These are phyloP conservation scores for Russula sp. DNA, from an alignment of 768 basidiomycete species.

Conservation along the genomic window DNA sequence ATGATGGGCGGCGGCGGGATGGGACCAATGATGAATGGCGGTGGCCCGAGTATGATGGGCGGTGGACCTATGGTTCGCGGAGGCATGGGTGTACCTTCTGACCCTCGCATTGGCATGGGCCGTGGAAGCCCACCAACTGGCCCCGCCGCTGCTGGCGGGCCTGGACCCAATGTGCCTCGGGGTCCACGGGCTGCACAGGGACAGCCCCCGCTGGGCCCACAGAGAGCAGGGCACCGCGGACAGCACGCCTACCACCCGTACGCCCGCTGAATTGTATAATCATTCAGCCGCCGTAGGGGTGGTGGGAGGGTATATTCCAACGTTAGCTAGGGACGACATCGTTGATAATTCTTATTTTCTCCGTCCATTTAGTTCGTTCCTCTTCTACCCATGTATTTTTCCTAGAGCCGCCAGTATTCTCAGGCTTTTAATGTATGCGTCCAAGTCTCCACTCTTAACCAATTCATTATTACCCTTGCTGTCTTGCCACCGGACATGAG, in stretches of 20 bases:
- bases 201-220: slow-evolving; percentile 23
- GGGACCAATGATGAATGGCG: slow-evolving; percentile 27
- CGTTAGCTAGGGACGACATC: background rate
- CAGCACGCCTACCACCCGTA: slow-evolving; percentile 31
- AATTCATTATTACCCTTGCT: background rate
- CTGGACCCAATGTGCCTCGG: slow-evolving; percentile 23
- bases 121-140: slow-evolving; percentile 16
- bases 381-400: background rate
- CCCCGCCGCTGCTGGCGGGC: slow-evolving; percentile 14
- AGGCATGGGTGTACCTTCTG: slow-evolving; percentile 23
- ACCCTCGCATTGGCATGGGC: slow-evolving; percentile 21
- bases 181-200: slow-evolving; percentile 26
- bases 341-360: slow-evolving; percentile 10
- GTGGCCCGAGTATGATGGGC: slow-evolving; percentile 27
- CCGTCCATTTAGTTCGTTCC: background rate
- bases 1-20: slow-evolving; percentile 31
- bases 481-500: background rate
- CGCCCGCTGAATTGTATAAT: slow-evolving; percentile 24
- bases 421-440: slow-evolving; percentile 11
- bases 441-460: slow-evolving; percentile 2
- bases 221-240: slow-evolving; percentile 26
- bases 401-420: slow-evolving; percentile 12
- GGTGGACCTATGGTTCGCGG: slow-evolving; percentile 21
- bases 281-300: slow-evolving; percentile 9
- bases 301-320: background rate